Evolutionary conservation across 2,329 filamentous ascomycete species (phyloP).

Genomic region (Intubia oerlemansii): DNA sequence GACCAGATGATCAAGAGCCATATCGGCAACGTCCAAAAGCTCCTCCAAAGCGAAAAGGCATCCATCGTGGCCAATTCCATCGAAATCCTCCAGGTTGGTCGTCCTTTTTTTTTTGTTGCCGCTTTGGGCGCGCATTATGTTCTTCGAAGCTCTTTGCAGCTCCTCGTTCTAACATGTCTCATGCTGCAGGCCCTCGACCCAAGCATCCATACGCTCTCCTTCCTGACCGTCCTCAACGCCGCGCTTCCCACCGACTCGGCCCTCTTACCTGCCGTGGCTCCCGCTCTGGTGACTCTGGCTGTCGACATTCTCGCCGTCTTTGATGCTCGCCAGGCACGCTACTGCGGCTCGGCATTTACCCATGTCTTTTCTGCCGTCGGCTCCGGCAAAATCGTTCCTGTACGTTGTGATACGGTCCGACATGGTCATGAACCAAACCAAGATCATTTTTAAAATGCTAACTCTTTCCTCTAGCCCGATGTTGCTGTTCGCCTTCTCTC

Average conservation of each 20-base stretch:
- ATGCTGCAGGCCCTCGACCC: conserved; percentile 22
- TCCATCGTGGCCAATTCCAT: conserved; percentile 13
- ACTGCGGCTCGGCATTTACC: conserved; percentile 22
- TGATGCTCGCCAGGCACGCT: conserved; percentile 29
- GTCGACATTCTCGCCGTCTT: conserved; percentile 25
- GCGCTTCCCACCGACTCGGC: conserved; percentile 12
- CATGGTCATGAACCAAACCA: too few species aligned
- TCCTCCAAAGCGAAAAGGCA: conserved; percentile 14
- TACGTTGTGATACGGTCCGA: too few species aligned
- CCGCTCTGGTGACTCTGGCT: conserved; percentile 19
- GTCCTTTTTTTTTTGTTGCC: not conserved
- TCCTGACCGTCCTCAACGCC: conserved; percentile 23
- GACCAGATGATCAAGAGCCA: conserved; percentile 19
- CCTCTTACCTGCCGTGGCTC: conserved; percentile 12
- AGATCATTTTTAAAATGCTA: too few species aligned
- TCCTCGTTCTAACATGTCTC: not conserved
- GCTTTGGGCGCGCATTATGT: not conserved
- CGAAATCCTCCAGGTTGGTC: conserved; percentile 20
- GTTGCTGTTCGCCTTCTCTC: conserved; percentile 23
- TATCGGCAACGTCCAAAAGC: conserved; percentile 15
- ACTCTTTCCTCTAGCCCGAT: not conserved
- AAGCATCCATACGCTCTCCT: conserved; percentile 26
- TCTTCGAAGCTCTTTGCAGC: not conserved
- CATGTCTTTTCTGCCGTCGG: conserved; percentile 20
- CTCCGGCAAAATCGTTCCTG: conserved; percentile 19